These are phyloP conservation scores for Suillus cothurnatus DNA, from an alignment of 768 basidiomycete species.

Conservation along the genomic window DNA sequence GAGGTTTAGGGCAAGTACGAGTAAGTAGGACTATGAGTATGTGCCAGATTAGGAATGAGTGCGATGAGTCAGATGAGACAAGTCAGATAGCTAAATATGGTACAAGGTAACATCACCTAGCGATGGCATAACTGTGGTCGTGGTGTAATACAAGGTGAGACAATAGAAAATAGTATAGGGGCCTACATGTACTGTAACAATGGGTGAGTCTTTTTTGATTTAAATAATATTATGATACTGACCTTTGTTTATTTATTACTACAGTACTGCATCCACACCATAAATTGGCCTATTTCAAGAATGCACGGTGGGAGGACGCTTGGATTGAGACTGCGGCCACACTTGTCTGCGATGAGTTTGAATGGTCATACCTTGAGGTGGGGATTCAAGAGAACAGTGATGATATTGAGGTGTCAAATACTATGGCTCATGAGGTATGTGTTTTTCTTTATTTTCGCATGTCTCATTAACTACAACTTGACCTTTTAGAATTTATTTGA, in stretches of 20 bases:
- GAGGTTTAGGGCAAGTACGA: too few species aligned
- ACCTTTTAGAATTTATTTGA: neutral
- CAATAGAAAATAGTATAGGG: too few species aligned
- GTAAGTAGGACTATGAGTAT: too few species aligned
- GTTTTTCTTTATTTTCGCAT: neutral
- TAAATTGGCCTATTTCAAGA: neutral
- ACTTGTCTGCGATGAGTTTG: neutral
- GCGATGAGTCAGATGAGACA: too few species aligned
- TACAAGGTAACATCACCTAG: too few species aligned
- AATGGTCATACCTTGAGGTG: neutral
- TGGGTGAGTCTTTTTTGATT: neutral
- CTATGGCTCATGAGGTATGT: neutral
- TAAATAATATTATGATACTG: neutral
- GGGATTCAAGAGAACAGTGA: neutral
- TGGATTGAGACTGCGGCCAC: neutral
- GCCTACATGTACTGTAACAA: too few species aligned
- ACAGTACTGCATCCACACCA: neutral
- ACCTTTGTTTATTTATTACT: neutral
- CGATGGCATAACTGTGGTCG: too few species aligned
- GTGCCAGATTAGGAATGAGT: too few species aligned
- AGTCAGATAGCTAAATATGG: too few species aligned
- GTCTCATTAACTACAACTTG: too few species aligned
- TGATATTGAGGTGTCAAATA: neutral
- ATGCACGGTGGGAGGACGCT: neutral
- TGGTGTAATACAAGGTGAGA: too few species aligned